Evolutionary conservation across 805 yeast species (phyloP), one percentile per base, ranked within the genome.

Genomic region (Yarrowia porcina): DNA sequence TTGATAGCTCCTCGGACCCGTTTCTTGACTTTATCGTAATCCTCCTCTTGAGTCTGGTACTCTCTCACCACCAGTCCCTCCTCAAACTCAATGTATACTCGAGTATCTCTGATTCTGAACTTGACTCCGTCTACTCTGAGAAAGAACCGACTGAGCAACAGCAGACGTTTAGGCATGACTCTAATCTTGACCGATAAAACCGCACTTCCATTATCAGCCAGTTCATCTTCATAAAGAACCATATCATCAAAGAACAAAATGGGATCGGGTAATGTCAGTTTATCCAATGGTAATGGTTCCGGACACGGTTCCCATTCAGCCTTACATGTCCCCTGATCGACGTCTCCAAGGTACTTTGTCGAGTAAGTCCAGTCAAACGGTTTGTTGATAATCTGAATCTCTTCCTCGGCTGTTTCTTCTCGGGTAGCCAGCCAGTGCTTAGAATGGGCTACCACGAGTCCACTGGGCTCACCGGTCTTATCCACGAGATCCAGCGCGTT

Each of bases 351-450:
- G 72, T 93, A 94, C 50, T 79, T 74, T 0, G 96, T 85, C 0
- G 97, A 83, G 72, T 94, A 94, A 0, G 99, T 93, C 99, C 99
- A 94, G 76, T 94, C 99, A 72, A 84, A 94, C 1, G 97, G 94
- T 68, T 88, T 87, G 57, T 87, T 83, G 35, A 87, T 82, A 49
- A 87, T 82, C 70, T 79, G 73, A 63, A 85, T 80, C 70, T 80
- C 73, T 71, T 80, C 78, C 66, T 74, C 65, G 66, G 72, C 66
- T 7, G 56, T 64, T 70, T 70, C 63, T 67, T 67, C 64, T 20
- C 76, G 67, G 21, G 73, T 66, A 57, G 63, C 68, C 67, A 82
- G 77, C 98, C 98, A 94, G 66, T 88, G 89, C 63, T 88, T 80
- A 4, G 97, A 90, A 74, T 93, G 90, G 9, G 96, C 85, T 10